Evolutionary conservation across 2,329 filamentous ascomycete genomes (phyloP).

Genomic region (Stagonosporopsis tanaceti): DNA sequence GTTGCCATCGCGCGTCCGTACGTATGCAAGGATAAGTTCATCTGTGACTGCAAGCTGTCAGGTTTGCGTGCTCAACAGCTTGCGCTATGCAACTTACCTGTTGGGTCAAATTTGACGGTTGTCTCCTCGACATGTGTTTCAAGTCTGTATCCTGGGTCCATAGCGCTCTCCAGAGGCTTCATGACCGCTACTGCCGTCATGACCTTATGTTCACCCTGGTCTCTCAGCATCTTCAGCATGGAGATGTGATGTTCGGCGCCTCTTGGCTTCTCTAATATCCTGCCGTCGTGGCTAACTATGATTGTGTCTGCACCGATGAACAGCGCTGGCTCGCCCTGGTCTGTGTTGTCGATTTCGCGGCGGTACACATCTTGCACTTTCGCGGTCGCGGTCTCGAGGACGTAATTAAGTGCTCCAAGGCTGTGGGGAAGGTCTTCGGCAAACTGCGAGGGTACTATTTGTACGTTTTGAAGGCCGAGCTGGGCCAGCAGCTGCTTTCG

Average conservation of each 20-base stretch:
- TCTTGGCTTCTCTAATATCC: conserved; percentile 89
- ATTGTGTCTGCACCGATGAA: conserved; percentile 93
- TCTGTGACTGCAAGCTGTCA: conserved; percentile 65
- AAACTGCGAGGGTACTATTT: conserved; percentile 82
- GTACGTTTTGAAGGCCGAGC: conserved; percentile 81
- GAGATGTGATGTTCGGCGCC: conserved; percentile 80
- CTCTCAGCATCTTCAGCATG: conserved; percentile 84
- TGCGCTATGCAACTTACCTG: conserved; percentile 41
- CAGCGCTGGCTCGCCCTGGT: conserved; percentile 75
- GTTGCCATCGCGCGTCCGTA: conserved; percentile 85
- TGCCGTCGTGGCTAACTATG: conserved; percentile 77
- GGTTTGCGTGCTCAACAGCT: not conserved
- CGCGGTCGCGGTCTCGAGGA: conserved; percentile 81
- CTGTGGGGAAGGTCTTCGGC: conserved; percentile 92
- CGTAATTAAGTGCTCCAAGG: conserved; percentile 87
- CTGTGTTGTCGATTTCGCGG: conserved; percentile 63
- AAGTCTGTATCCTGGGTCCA: conserved; percentile 84
- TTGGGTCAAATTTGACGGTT: conserved; percentile 81
- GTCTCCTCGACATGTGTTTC: conserved; percentile 89
- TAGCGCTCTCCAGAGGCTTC: conserved; percentile 79
- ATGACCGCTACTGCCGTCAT: conserved; percentile 87
- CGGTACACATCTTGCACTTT: conserved; percentile 82
- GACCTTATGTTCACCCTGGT: conserved; percentile 79
- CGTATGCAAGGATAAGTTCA: conserved; percentile 82
- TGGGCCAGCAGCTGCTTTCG: conserved; percentile 82